Evolutionary conservation across 768 basidiomycete species (phyloP), one percentile per base, ranked within the genome.

Genomic region (Leccinum variicolor): DNA sequence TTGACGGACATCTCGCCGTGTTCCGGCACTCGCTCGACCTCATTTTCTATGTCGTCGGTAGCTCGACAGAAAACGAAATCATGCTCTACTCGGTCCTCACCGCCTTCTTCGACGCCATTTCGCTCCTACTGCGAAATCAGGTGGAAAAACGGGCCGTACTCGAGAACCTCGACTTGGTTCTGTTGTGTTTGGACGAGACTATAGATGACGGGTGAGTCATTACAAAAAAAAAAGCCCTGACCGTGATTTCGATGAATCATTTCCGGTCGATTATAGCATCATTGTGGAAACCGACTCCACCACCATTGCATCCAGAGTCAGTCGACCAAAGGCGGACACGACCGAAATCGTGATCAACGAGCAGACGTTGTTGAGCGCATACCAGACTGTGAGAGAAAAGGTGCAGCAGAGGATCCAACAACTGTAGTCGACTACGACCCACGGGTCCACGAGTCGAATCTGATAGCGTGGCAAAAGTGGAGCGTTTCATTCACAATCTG

Each of bases 301-400:
- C 1, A 90, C 95, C n/a, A 97, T 98, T 69, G 94, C 94, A 0
- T 92, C 94, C 31, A 78, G 97, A 53, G 97, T 98, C 53, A 95
- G 91, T 66, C 77, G 94, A 62, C 92, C 97, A 45, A 87, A 86
- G 62, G 88, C 96, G 15, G 97, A 98, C 73, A 87, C 95, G 52
- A 90, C 89, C 36, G 95, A 98, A 64, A 97, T 99, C 62, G 89
- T 95, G 61, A 96, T 99, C 80, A 98, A 99, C 79, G 97, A 99
- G 76, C 94, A 97, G 76, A 95, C 94, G 9, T 81, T 97, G 58
- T 81, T 96, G 82, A 94, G 79, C 68, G 95, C 95, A 29, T 97
- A 95, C 78, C 86, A 90, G 77, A 91, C 90, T 1, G 86, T 94
- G 61, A 88, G 86, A 73, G 91, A 92, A 67, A 86, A 84, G 77